Conservation (phyloP, 768 basidiomycete species). For the Lactarius indigo region DNA sequence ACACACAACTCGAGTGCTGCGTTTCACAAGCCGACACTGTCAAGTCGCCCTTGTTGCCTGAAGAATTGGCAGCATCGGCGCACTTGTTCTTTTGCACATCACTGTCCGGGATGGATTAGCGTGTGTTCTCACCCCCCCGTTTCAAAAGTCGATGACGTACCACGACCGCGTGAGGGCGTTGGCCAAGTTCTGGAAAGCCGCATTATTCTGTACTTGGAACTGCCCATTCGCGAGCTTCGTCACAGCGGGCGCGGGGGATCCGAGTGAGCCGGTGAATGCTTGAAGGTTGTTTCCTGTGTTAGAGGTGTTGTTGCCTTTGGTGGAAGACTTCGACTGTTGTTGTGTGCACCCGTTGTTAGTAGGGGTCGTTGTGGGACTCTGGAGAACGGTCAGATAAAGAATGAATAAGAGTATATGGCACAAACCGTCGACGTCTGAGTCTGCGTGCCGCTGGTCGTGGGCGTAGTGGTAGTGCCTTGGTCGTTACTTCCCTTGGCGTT, state of each 20-base stretch:
- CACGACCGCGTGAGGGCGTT: slow-evolving; percentile 48
- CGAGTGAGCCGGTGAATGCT: slow-evolving; percentile 46
- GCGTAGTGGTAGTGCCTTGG: too few species aligned
- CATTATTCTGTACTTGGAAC: slow-evolving; percentile 49
- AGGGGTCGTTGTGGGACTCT: neutral
- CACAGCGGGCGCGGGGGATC: slow-evolving; percentile 45
- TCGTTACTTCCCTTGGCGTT: too few species aligned
- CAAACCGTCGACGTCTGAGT: neutral
- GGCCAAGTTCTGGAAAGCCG: slow-evolving; percentile 42
- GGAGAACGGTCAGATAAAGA: neutral
- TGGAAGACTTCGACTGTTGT: neutral
- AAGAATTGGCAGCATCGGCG: slow-evolving; percentile 52
- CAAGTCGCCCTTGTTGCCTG: slow-evolving; percentile 44
- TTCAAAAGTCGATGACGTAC: neutral
- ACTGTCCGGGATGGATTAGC: slow-evolving; percentile 23
- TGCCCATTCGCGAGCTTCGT: slow-evolving; percentile 38
- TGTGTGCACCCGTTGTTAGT: neutral
- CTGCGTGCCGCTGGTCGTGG: too few species aligned
- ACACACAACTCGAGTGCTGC: slow-evolving; percentile 42
- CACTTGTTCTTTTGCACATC: slow-evolving; percentile 60
- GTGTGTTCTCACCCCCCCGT: neutral
- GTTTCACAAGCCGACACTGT: slow-evolving; percentile 45
- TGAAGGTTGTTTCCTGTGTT: slow-evolving; percentile 41
- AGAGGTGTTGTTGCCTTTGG: slow-evolving; percentile 3
- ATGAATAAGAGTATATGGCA: neutral